Evolutionary conservation across 129 eudicot species (phyloP), one percentile per base, ranked within the genome.

Genomic region (Helianthus tuberosus): DNA sequence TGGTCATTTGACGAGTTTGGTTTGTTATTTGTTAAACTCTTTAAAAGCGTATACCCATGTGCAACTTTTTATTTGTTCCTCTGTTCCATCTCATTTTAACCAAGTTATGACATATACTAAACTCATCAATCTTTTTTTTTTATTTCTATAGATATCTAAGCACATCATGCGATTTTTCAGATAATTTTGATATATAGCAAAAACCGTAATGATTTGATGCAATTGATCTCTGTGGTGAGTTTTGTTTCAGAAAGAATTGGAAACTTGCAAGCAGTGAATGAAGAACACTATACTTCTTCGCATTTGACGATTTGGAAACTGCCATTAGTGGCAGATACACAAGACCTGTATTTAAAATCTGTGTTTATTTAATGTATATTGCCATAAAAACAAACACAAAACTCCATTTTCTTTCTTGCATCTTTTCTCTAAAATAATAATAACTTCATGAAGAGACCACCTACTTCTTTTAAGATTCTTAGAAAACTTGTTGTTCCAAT

Each of bases 41-140:
- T 2, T 43, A 61, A 8, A 89, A 89, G 68, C 73, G 66, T 89
- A 43, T 43, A 43, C 47, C 11, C 11, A 5, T 41, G 7, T 41
- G 7, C 8, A 5, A 39, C 8, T 39, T 20, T 20, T 20, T 20
- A 3, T 20, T 20, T 39, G 44, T 41, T 5, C 8, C 46, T 41
- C 46, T 41, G 46, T 41, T 41, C 46, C 46, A 41, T 41, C 46
- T 41, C 46, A 41, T 41, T 41, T 41, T 41, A 41, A 41, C 46
- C 46, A 41, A 41, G 46, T 41, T 41, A 41, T 41, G 46, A 41
- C 46, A 6, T 5, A 41, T 41, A 5, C 6, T 39, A 39, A 39
- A 39, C 8, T 39, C 44, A 8, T 5, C 44, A 3, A 39, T 39
- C 44, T 39, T 39, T 39, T 39, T n/a, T n/a, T n/a, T n/a, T n/a